Evolutionary conservation across 495 filamentous ascomycete genomes (phyloP).

Genomic region (Aspergillus kassunensis): DNA sequence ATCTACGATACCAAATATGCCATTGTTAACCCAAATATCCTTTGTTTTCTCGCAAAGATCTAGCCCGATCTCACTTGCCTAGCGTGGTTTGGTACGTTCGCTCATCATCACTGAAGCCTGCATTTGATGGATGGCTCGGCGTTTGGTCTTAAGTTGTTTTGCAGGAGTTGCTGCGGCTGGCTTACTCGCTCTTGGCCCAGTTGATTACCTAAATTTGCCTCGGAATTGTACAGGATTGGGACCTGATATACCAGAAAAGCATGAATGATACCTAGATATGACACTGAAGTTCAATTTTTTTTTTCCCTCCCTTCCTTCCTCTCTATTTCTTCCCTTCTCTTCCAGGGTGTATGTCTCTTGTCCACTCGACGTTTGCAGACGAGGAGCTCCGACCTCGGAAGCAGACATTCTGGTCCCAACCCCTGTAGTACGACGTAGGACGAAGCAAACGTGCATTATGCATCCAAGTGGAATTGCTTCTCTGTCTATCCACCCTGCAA

Average conservation of each 20-base stretch:
- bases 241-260: conserved; percentile 9
- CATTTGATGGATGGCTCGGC: conserved; percentile 23
- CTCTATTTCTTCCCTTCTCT: too few relatives aligned
- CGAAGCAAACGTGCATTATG: too few relatives aligned
- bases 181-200: neutral
- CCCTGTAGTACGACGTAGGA: too few relatives aligned
- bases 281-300: neutral
- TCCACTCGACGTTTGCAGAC: too few relatives aligned
- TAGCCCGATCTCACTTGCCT: conserved; percentile 5
- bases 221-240: conserved; percentile 9
- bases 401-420: too few relatives aligned
- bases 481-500: too few relatives aligned
- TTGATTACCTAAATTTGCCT: neutral
- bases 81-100: conserved; percentile 20
- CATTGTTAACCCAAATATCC: neutral
- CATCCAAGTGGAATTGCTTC: too few relatives aligned
- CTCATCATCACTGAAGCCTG: conserved; percentile 17
- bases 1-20: neutral
- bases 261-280: too few relatives aligned
- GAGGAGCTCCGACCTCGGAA: too few relatives aligned
- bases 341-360: too few relatives aligned
- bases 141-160: conserved; percentile 18
- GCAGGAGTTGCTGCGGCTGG: neutral
- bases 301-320: neutral
- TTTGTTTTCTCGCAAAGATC: neutral